These are phyloP conservation scores for Naumovozyma dairenensis DNA, from an alignment of 805 yeast species.

Conservation along the genomic window DNA sequence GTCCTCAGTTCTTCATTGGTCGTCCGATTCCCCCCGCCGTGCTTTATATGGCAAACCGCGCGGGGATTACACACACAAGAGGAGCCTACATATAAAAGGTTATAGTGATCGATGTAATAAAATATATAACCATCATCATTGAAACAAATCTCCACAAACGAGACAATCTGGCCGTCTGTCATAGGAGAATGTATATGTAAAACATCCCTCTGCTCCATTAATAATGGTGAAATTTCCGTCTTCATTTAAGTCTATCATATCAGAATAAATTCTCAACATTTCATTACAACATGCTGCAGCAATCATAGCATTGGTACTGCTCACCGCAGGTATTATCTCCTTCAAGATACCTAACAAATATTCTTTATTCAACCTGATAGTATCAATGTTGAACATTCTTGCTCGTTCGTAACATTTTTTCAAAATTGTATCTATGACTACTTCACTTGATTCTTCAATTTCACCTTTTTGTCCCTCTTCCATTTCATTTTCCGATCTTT, in stretches of 20 bases:
- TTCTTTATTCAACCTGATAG: conserved; percentile 54
- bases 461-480: conserved; percentile 49
- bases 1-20: too few species aligned
- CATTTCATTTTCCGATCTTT: conserved; percentile 48
- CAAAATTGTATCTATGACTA: conserved; percentile 56
- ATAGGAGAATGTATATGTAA: conserved; percentile 61
- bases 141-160: conserved; percentile 42
- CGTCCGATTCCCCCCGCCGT: too few species aligned
- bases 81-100: too few species aligned
- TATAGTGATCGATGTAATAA: too few species aligned
- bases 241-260: conserved; percentile 44
- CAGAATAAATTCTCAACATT: conserved; percentile 67
- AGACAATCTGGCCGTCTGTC: conserved; percentile 55
- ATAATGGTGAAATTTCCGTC: conserved; percentile 77
- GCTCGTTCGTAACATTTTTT: conserved; percentile 52
- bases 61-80: too few species aligned
- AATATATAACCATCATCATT: too few species aligned
- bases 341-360: conserved; percentile 82
- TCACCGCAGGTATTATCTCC: conserved; percentile 87
- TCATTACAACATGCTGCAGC: conserved; percentile 87
- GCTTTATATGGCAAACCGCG: too few species aligned
- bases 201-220: conserved; percentile 72
- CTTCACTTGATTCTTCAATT: too few species aligned
- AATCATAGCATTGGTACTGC: conserved; percentile 85
- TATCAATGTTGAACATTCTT: conserved; percentile 46